Evolutionary conservation across 148 eudicot genomes (phyloP), one percentile per base, ranked within the genome.

Genomic region (Chenopodium berlandieri): DNA sequence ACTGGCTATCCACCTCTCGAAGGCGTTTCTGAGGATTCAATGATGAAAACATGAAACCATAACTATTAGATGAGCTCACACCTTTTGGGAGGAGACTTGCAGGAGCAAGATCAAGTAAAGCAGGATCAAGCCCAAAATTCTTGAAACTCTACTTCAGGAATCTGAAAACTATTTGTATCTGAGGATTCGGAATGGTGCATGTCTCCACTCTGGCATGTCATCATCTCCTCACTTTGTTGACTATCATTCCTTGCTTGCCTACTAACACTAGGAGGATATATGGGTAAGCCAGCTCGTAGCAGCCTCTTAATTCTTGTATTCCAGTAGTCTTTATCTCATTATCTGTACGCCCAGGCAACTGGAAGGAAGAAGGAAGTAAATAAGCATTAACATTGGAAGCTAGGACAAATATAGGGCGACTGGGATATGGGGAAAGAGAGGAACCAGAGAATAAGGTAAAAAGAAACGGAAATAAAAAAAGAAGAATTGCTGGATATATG

Each of bases 271-370:
- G 91, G 87, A 44, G 97, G 97, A 78, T 93, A 91, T 67, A 93
- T 83, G 1, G 95, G 92, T 84, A 87, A 81, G 84, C 95, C 95
- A 78, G 90, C 90, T 40, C 97, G 95, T 71, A 87, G 91, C 25
- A 90, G 82, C 75, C 95, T 88, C 86, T 93, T 93, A 7, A 87
- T 88, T 86, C 97, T 87, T 9, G 97, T 93, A 66, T 93, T 93
- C 97, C 97, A 93, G 82, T 71, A 93, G 79, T 93, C 80, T 93
- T 93, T 72, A 93, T 93, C 88, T 93, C 97, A 23, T 93, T 93
- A 81, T 93, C 97, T 60, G 97, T 91, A 37, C 97, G 93, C 58
- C 97, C 97, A 83, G 97, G 97, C 52, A 93, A 79, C 97, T 93
- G 86, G 63, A 79, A 46, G n/a, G 73, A 78, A 13, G 63, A 79